phyloP scores from a whole-genome alignment of 441 rosid species.

The Populus hybrid region DNA sequence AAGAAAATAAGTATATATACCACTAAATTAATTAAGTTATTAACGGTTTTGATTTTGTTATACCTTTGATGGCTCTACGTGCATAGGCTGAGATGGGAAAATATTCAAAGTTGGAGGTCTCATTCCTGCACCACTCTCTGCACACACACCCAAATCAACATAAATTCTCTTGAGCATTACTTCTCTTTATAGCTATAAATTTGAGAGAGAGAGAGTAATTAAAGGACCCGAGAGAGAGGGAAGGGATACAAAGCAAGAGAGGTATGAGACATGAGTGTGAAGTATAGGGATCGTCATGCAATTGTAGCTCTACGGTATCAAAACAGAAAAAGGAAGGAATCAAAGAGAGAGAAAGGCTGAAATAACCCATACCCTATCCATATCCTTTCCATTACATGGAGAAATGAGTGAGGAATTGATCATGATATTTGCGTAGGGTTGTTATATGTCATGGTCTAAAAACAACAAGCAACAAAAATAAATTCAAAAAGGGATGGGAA shows the following conservation, averaged over 20 bases:
- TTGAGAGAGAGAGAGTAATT: slow-evolving; percentile 20
- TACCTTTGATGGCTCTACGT: slow-evolving; percentile 61
- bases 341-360: slow-evolving; percentile 1
- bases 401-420: slow-evolving; percentile 15
- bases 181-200: neutral
- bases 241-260: slow-evolving; percentile 21
- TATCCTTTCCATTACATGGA: slow-evolving; percentile 26
- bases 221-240: neutral
- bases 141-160: slow-evolving; percentile 7
- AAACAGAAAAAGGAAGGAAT: slow-evolving; percentile 23
- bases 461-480: slow-evolving; percentile 13
- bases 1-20: neutral
- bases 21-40: neutral
- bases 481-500: slow-evolving; percentile 3
- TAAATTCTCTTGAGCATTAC: slow-evolving; percentile 18
- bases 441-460: slow-evolving; percentile 32
- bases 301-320: slow-evolving; percentile 20
- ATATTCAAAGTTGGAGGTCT: slow-evolving; percentile 96
- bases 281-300: slow-evolving; percentile 28
- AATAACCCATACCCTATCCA: slow-evolving; percentile 27
- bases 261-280: slow-evolving; percentile 19
- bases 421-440: slow-evolving; percentile 22
- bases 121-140: slow-evolving; percentile 63
- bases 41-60: slow-evolving; percentile 12
- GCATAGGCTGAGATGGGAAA: slow-evolving; percentile 98